Evolutionary conservation across 2,329 filamentous ascomycete genomes (phyloP), one percentile per base, ranked within the genome.

Genomic region (Ophiostoma triangulosporum): DNA sequence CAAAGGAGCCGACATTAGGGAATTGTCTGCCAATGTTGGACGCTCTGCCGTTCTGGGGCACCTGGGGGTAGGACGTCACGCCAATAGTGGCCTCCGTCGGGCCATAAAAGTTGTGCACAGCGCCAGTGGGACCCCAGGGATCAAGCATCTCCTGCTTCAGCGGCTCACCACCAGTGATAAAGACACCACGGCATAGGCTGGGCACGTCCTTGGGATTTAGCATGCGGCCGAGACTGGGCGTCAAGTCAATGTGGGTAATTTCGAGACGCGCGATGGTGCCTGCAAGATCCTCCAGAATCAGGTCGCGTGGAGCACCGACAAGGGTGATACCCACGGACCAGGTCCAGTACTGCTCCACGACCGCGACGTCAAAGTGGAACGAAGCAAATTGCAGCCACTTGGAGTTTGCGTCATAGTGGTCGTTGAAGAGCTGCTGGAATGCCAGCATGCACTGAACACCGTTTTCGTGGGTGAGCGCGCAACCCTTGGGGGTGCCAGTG

Each of bases 81-180:
- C 90, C 90, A 58, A 96, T 96, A 0, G 90, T 96, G 0, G 88
- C 86, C 65, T 96, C 91, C 0, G 90, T 96, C 1, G 90, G 91
- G 0, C 90, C 90, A 59, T 95, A 88, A 3, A 88, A 89, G 62
- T 96, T 96, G 70, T 95, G 91, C 14, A 97, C 89, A 43, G 89
- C 88, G 1, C 75, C 75, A 54, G 83, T 76, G 1, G 83, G 75
- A 0, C 90, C 90, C 90, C 91, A 96, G 0, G 74, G 77, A 61
- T 95, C 85, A 2, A 96, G 72, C 48, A 95, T 94, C 58, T 95
- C 90, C 62, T 93, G 87, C 60, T 88, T 90, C 17, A 96, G 70
- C 51, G 86, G 81, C 64, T 96, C 90, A 2, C 90, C 90, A 7
- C 91, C 90, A 0, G 90, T 95, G 59, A 96, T 95, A 64, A 96